Base-by-base conservation (phyloP, 305 asterid species). In the Ilex paraguariensis region DNA sequence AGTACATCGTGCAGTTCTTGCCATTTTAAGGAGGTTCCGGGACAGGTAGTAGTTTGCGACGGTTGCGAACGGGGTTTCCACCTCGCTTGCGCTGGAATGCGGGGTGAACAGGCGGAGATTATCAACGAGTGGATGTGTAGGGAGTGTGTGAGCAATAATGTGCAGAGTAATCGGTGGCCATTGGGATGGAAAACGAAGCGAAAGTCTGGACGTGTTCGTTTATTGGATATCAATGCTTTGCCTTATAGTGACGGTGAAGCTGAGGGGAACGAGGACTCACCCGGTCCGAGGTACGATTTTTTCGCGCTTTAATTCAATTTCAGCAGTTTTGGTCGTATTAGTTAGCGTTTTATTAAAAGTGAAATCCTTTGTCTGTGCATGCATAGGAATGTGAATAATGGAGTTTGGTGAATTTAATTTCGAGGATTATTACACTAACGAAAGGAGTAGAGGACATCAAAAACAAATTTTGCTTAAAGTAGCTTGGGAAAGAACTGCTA, bases 11-110 rank as follows among this genome's bases (percentile, higher is more conserved):
- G 69, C 13, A 56, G 54, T 15, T 31, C 56, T 28, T 65, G 69
- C 40, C 56, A 62, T 10, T 31, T 32, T 10, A 17, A 45, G 5
- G 69, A 65, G 54, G 39, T 53, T 12, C 15, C 44, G 31, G 55
- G 50, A 15, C 32, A 49, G 10, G 69, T 56, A 36, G 60, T 65
- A 8, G 62, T 65, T 4, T 65, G 69, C 15, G 69, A 65, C 15
- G 49, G 69, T 6, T 65, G 69, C 15, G 69, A 65, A 39, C 61
- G 61, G 7, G 69, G 69, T 2, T 65, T 65, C 31, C 69, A 65
- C 30, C 54, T 65, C 17, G 56, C 36, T 31, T 65, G 69, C 56
- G 60, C 28, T 31, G 69, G 69, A 31, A 40, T 65, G 55, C 7
- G 3, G 30, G 56, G 36, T 39, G 55, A 14, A 13, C 56, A 65